Evolutionary conservation across 2,329 filamentous ascomycete species (phyloP).

Genomic region (Fusarium oxysporum): DNA sequence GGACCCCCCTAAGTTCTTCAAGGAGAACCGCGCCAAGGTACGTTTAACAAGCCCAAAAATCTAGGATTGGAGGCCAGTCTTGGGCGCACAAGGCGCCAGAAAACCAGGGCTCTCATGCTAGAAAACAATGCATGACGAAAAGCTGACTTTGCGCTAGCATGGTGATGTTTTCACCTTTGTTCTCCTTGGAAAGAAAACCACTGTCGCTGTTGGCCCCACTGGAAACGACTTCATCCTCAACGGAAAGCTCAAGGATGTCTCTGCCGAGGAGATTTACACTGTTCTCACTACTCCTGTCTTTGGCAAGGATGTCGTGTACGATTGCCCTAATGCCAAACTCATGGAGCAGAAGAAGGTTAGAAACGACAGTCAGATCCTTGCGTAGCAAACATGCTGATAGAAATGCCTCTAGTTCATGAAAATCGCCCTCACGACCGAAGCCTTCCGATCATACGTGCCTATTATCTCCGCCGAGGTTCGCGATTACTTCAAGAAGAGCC

Average conservation of each 20-base stretch:
- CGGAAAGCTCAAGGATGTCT: constrained; percentile 89
- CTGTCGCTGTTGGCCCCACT: constrained; percentile 82
- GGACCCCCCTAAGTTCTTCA: constrained; percentile 91
- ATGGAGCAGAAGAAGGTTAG: constrained; percentile 96
- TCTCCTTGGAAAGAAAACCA: constrained; percentile 88
- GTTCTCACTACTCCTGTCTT: constrained; percentile 80
- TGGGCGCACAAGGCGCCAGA: not conserved
- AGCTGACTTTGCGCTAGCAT: constrained; percentile 64
- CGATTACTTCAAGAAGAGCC: constrained; percentile 75
- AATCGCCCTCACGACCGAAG: constrained; percentile 79
- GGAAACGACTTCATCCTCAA: constrained; percentile 95
- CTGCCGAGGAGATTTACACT: constrained; percentile 90
- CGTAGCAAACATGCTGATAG: constrained; percentile 26
- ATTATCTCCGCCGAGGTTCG: constrained; percentile 82
- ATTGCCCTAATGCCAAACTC: constrained; percentile 89
- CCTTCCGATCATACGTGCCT: constrained; percentile 79
- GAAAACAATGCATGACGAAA: constrained; percentile 4
- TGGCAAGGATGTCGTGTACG: constrained; percentile 88
- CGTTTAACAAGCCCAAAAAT: constrained; percentile 33
- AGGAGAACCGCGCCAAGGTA: constrained; percentile 80
- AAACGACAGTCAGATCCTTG: not conserved
- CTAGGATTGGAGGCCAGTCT: not conserved
- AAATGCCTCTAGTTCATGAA: constrained; percentile 76
- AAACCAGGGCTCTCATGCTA: not conserved
- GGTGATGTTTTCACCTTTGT: constrained; percentile 92